Conservation (phyloP, 192 early-diverging fungal genomes). For the Lunasporangiospora selenospora region DNA sequence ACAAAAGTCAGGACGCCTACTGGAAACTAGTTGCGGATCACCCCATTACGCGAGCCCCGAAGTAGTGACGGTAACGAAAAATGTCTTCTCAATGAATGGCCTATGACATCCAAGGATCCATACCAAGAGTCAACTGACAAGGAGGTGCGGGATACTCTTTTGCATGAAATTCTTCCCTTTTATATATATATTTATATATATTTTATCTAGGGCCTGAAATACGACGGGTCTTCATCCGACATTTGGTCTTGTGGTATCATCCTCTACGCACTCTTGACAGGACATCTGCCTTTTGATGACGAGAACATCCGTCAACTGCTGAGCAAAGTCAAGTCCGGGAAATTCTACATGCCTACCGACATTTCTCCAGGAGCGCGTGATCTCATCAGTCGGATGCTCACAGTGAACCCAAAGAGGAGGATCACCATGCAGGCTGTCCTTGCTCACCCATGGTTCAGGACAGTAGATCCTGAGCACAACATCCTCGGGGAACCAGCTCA, state of each 20-base stretch:
- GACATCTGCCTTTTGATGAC: constrained; percentile 74
- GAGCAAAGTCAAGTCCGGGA: constrained; percentile 54
- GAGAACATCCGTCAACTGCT: constrained; percentile 40
- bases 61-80: constrained; percentile 48
- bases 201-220: constrained; percentile 56
- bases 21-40: constrained; percentile 71
- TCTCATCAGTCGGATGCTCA: constrained; percentile 53
- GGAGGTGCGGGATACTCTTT: no score
- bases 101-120: not conserved
- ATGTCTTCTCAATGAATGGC: not conserved
- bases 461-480: constrained; percentile 42
- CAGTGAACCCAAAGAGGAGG: constrained; percentile 52
- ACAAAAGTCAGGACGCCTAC: constrained; percentile 46
- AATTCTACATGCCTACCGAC: constrained; percentile 58
- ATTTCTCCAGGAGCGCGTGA: constrained; percentile 54
- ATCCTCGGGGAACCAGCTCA: constrained; percentile 36
- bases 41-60: constrained; percentile 83
- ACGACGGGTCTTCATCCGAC: constrained; percentile 75
- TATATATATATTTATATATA: not conserved
- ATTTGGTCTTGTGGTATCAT: constrained; percentile 86
- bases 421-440: constrained; percentile 58
- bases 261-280: constrained; percentile 77
- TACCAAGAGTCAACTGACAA: not conserved
- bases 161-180: not conserved
- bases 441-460: constrained; percentile 57